Conservation (phyloP, 495 filamentous ascomycete genomes). For the Penicillium lagena region DNA sequence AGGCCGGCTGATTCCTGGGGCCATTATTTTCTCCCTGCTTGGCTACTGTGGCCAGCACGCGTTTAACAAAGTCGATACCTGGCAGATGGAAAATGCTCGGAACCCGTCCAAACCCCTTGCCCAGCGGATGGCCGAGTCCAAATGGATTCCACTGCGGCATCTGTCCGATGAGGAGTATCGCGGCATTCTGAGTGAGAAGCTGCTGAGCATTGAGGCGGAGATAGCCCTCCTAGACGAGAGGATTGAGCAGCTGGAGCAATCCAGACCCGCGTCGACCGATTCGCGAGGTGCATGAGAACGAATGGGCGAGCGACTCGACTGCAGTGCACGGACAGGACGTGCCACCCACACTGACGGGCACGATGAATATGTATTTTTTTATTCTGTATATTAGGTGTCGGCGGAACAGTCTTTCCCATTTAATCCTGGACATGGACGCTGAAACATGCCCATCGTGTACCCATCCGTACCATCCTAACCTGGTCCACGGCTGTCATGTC, state of each 20-base stretch:
- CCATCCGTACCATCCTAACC: too few species aligned
- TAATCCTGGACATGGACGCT: too few species aligned
- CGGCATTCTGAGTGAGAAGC: slow-evolving; percentile 65
- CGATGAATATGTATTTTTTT: slow-evolving; percentile 1
- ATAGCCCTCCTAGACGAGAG: slow-evolving; percentile 82
- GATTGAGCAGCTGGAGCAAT: slow-evolving; percentile 49
- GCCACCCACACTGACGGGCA: neutral
- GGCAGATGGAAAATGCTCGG: slow-evolving; percentile 33
- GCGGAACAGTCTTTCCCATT: neutral
- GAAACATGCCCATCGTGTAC: too few species aligned
- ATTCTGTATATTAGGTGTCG: slow-evolving; percentile 3
- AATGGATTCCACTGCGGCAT: slow-evolving; percentile 74
- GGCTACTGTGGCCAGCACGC: slow-evolving; percentile 53
- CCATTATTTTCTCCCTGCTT: slow-evolving; percentile 56
- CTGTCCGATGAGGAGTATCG: slow-evolving; percentile 77
- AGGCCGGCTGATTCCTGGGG: slow-evolving; percentile 50
- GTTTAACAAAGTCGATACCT: slow-evolving; percentile 49
- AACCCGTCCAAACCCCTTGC: slow-evolving; percentile 33
- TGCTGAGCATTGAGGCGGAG: slow-evolving; percentile 74
- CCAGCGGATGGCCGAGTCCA: slow-evolving; percentile 52
- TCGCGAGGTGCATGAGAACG: neutral
- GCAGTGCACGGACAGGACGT: slow-evolving; percentile 13
- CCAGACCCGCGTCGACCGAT: slow-evolving; percentile 12
- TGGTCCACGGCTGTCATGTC: neutral
- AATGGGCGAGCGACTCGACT: slow-evolving; percentile 5